Evolutionary conservation across 2,329 filamentous ascomycete species (phyloP).

Genomic region (Tolypocladium endophyticum): DNA sequence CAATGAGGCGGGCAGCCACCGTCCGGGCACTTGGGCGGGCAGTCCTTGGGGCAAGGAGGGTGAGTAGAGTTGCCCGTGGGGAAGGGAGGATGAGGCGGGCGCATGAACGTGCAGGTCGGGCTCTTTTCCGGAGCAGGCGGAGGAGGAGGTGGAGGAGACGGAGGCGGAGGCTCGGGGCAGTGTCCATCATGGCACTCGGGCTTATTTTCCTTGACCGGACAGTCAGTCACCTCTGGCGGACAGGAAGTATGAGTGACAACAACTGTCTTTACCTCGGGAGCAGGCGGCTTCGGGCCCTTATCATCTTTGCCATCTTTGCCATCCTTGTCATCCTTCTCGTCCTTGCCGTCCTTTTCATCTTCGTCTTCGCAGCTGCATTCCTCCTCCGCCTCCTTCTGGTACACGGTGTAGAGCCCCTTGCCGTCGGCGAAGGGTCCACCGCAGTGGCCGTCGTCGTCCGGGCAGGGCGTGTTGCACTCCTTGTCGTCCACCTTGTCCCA

Average conservation of each 20-base stretch:
- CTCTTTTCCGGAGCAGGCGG: background rate
- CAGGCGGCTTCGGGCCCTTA: too few species aligned
- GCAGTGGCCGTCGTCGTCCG: slow-evolving; percentile 10
- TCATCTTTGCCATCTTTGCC: background rate
- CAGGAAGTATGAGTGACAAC: slow-evolving; percentile 23
- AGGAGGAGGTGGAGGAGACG: background rate
- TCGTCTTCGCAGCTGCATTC: background rate
- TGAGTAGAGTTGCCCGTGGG: background rate
- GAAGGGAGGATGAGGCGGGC: background rate
- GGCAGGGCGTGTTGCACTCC: slow-evolving; percentile 11
- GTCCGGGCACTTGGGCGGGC: background rate
- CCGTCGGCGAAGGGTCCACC: slow-evolving; percentile 9
- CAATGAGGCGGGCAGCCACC: background rate
- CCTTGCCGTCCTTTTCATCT: background rate
- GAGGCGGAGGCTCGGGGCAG: background rate
- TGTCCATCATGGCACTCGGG: background rate
- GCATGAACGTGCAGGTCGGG: background rate
- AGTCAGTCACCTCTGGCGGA: slow-evolving; percentile 45
- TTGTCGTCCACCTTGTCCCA: slow-evolving; percentile 9
- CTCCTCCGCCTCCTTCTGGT: background rate
- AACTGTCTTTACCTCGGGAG: background rate
- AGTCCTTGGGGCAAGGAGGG: too few species aligned
- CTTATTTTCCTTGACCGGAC: slow-evolving; percentile 20
- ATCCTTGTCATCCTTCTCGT: background rate
- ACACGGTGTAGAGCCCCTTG: slow-evolving; percentile 8